Conservation (phyloP, 148 eudicot genomes). For the Vaccinium vitisidaea region DNA sequence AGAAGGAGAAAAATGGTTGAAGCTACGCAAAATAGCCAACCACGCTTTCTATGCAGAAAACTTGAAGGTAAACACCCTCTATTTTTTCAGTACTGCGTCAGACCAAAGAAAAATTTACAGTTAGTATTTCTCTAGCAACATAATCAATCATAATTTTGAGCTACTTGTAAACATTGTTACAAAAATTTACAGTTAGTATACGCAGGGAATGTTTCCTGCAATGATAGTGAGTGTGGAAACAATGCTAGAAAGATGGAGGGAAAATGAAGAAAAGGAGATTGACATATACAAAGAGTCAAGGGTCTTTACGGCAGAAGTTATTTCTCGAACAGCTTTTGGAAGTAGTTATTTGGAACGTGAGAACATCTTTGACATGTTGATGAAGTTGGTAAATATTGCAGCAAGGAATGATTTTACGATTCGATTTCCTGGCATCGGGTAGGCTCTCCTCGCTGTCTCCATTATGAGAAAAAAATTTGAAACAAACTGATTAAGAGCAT, state of each 20-base stretch:
- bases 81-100: too few species aligned
- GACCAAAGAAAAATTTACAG: too few species aligned
- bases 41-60: constrained; percentile 21
- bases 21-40: constrained; percentile 12
- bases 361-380: constrained; percentile 12
- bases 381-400: not conserved
- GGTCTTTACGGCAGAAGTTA: constrained; percentile 1
- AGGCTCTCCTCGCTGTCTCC: not conserved
- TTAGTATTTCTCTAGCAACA: not conserved
- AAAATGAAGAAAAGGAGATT: not conserved
- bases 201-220: not conserved
- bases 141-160: too few species aligned
- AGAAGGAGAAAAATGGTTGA: constrained; percentile 23
- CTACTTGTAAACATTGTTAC: too few species aligned
- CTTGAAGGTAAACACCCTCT: constrained; percentile 17
- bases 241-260: constrained; percentile 15
- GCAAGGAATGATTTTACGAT: not conserved
- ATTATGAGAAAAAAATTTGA: not conserved
- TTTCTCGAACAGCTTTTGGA: constrained; percentile 14
- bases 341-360: constrained; percentile 11
- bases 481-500: not conserved
- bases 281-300: constrained; percentile 5
- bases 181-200: not conserved
- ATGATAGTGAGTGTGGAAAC: constrained; percentile 6
- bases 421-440: not conserved